These are phyloP conservation scores for Hymenoscyphus repandus DNA, from an alignment of 2,329 filamentous ascomycete species.

Conservation along the genomic window DNA sequence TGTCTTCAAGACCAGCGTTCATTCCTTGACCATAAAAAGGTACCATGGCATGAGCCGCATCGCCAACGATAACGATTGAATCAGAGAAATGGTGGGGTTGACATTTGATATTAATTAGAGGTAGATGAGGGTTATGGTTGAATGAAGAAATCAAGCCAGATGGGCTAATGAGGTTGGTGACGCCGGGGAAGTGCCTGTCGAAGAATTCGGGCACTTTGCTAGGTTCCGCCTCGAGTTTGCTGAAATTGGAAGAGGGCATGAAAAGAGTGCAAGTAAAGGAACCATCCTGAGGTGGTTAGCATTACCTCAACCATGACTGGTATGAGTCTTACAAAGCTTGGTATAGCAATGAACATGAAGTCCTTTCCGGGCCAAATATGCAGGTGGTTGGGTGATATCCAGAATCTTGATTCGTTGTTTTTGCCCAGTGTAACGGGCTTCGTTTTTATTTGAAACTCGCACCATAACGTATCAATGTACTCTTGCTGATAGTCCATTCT, in stretches of 20 bases:
- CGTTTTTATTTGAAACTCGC: slow-evolving; percentile 80
- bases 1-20: slow-evolving; percentile 94
- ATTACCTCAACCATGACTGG: neutral
- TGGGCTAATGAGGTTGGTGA: slow-evolving; percentile 65
- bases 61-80: slow-evolving; percentile 79
- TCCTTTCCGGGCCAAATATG: slow-evolving; percentile 95
- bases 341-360: slow-evolving; percentile 98
- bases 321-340: slow-evolving; percentile 39
- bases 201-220: slow-evolving; percentile 67
- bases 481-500: slow-evolving; percentile 88
- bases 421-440: slow-evolving; percentile 27
- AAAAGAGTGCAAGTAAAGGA: slow-evolving; percentile 96
- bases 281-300: slow-evolving; percentile 57
- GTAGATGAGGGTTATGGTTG: slow-evolving; percentile 77
- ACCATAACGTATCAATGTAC: slow-evolving; percentile 97
- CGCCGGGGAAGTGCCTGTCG: slow-evolving; percentile 78
- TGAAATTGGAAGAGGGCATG: slow-evolving; percentile 66
- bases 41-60: slow-evolving; percentile 96
- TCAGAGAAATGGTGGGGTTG: slow-evolving; percentile 75
- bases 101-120: slow-evolving; percentile 91
- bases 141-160: slow-evolving; percentile 70
- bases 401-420: slow-evolving; percentile 49
- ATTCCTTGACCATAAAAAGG: slow-evolving; percentile 98
- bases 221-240: slow-evolving; percentile 58
- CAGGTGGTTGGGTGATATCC: slow-evolving; percentile 84